Conservation (phyloP, 140 eudicot genomes). For the Oenanthe javanica region DNA sequence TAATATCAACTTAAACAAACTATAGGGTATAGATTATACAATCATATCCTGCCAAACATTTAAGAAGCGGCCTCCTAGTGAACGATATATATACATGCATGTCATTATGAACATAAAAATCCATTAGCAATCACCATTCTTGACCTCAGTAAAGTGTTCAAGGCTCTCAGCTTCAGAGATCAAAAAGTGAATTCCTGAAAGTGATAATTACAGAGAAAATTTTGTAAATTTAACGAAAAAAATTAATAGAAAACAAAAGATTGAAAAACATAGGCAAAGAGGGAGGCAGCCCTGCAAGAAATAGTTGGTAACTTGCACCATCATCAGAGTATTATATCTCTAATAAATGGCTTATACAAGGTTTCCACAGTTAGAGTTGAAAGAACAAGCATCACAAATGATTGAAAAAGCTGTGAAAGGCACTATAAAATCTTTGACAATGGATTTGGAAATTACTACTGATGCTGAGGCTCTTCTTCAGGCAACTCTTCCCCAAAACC, state of each 20-base stretch:
- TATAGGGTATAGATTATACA: no score
- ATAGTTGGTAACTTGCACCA: not conserved
- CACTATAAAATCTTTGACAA: not conserved
- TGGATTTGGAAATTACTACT: not conserved
- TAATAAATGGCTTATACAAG: not conserved
- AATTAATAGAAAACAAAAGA: not conserved
- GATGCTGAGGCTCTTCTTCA: conserved; percentile 50
- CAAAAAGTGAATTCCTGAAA: not conserved
- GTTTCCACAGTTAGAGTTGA: not conserved
- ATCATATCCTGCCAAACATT: no score
- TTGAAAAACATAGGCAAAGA: not conserved
- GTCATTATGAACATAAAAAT: not conserved
- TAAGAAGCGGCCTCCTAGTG: no score
- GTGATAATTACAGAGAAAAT: not conserved
- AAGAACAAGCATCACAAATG: not conserved
- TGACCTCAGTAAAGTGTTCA: not conserved
- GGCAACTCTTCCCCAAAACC: conserved; percentile 58
- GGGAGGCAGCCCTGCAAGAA: not conserved
- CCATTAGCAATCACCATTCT: not conserved
- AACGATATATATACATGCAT: no score
- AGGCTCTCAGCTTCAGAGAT: not conserved
- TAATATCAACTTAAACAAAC: no score
- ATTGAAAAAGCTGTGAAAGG: not conserved
- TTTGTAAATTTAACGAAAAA: not conserved
- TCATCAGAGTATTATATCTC: not conserved